Evolutionary conservation across 768 basidiomycete genomes (phyloP), one percentile per base, ranked within the genome.

Genomic region (Kwoniella sp.): DNA sequence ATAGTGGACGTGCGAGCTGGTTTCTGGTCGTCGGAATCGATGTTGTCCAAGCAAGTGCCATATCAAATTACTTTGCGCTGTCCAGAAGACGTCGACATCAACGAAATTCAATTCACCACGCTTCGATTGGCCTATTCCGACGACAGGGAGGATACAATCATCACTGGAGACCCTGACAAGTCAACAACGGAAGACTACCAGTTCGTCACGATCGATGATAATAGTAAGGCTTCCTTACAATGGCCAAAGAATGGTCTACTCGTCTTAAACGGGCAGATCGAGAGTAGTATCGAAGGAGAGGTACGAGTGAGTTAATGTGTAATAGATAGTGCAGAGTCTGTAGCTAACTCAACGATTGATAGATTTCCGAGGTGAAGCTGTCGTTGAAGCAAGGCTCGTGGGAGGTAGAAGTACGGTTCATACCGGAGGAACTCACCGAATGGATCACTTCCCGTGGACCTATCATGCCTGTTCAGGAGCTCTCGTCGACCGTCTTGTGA

Each of bases 61-160:
- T 96, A 91, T 79, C 93, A 97, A 77, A 70, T 96, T 8, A 81
- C 83, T 8, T 74, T 96, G 29, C 79, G 82, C 1, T 85, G 88
- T 0, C 86, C 87, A 0, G 70, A 78, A 0, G 70, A 80, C 2
- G 81, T 85, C 13, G 76, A 82, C 0, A 82, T 91, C 21, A 83
- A 85, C 4, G 81, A 82, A 0, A 80, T 95, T 17, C 85, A 88
- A 0, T 86, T 96, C 70, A 76, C 84, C 0, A 83, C 84, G 1
- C 72, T 93, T 13, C 77, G 81, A 1, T 82, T 96, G 6, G 79
- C 85, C 46, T 88, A 92, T 71, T 84, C 85, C 5, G 81, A 82
- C 52, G 81, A 80, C 21, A 65, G 82, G 70, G 65, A 80, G 1
- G 86, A 88, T 0, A 57, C 90, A 27, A 67, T 84, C 13, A 77